A percentile compares a stretch with the other conserved stretches of the same genome.
Conservation (phyloP, 805 yeast genomes). For the Candida orba region DNA sequence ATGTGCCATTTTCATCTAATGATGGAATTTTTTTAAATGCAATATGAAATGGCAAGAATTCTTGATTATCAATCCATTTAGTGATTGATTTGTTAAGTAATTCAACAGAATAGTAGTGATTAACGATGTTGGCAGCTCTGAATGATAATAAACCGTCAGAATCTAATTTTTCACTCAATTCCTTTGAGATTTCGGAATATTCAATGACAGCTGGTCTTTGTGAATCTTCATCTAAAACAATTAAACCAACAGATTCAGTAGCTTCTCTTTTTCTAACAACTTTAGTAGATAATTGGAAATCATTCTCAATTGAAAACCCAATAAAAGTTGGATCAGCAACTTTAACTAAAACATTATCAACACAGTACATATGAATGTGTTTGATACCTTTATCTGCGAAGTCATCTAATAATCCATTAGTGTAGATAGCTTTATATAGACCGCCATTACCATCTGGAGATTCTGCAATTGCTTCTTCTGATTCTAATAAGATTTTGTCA, state of each 20-base stretch:
- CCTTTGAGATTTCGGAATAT: constrained; percentile 80
- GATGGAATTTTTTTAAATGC: constrained; percentile 84
- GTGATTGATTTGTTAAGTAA: constrained; percentile 55
- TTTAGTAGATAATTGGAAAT: constrained; percentile 79
- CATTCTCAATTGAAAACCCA: constrained; percentile 70
- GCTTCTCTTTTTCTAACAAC: constrained; percentile 92
- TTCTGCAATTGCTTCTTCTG: constrained; percentile 51
- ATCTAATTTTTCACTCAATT: constrained; percentile 62
- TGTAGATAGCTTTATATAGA: constrained; percentile 71
- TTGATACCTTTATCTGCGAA: constrained; percentile 60
- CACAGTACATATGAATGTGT: constrained; percentile 95
- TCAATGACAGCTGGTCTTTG: constrained; percentile 84
- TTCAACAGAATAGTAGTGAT: constrained; percentile 88
- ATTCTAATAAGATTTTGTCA: constrained; percentile 54
- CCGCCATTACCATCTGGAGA: constrained; percentile 99
- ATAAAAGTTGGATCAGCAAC: constrained; percentile 85
- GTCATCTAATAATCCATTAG: constrained; percentile 61
- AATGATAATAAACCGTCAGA: constrained; percentile 54
- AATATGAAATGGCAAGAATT: constrained; percentile 82
- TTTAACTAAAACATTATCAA: constrained; percentile 85
- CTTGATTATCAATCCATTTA: constrained; percentile 60
- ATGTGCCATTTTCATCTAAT: constrained; percentile 39
- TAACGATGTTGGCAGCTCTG: constrained; percentile 95
- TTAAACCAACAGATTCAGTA: constrained; percentile 83
- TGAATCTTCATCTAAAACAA: constrained; percentile 54